phyloP scores from a whole-genome alignment of 495 filamentous ascomycete species.

The Aspergillus cristatus region DNA sequence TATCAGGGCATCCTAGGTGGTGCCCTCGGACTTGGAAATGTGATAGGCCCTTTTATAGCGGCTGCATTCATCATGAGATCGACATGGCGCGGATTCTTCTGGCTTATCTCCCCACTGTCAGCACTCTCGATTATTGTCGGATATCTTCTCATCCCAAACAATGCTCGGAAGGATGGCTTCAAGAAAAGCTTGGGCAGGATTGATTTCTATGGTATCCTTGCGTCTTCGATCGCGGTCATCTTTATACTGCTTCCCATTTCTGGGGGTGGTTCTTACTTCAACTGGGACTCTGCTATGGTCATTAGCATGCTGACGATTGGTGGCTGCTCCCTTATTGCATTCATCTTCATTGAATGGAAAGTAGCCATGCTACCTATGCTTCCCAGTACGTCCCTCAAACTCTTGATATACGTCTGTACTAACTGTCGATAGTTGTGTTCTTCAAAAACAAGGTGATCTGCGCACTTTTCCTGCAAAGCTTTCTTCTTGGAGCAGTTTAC shows the following conservation, averaged over 20 bases:
- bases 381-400: slow-evolving; percentile 32
- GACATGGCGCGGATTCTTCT: slow-evolving; percentile 44
- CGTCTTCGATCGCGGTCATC: slow-evolving; percentile 44
- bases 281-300: slow-evolving; percentile 51
- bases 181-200: slow-evolving; percentile 42
- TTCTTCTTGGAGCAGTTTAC: slow-evolving; percentile 51
- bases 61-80: slow-evolving; percentile 34
- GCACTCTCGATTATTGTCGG: slow-evolving; percentile 31
- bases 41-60: slow-evolving; percentile 36
- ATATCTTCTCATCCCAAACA: slow-evolving; percentile 36
- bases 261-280: slow-evolving; percentile 51
- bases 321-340: slow-evolving; percentile 32
- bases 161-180: slow-evolving; percentile 23
- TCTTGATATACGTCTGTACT: slow-evolving; percentile 4
- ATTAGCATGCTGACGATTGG: slow-evolving; percentile 54
- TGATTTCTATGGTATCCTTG: slow-evolving; percentile 44
- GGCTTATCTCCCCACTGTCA: slow-evolving; percentile 33
- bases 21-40: slow-evolving; percentile 33
- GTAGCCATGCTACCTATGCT: slow-evolving; percentile 50
- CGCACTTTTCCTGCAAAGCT: slow-evolving; percentile 49
- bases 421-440: slow-evolving; percentile 32
- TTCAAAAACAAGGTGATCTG: slow-evolving; percentile 45
- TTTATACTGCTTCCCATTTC: slow-evolving; percentile 54
- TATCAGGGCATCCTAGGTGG: slow-evolving; percentile 38
- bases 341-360: slow-evolving; percentile 50